Evolutionary conservation across 2,329 filamentous ascomycete genomes (phyloP).

Genomic region (Fusarium cyanostomum): DNA sequence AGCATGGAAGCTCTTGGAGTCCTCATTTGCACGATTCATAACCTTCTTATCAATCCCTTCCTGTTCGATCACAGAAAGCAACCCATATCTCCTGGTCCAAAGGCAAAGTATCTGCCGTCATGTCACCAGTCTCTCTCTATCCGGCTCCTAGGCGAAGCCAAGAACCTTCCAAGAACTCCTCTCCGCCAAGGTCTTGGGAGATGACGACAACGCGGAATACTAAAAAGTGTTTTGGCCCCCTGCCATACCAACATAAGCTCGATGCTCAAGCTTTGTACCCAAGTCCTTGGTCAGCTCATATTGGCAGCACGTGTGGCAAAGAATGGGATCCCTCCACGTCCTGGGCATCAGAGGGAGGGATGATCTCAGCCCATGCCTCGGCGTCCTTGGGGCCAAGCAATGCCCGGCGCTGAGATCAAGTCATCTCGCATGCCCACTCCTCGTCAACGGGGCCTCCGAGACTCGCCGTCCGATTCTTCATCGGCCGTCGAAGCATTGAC

Average conservation of each 20-base stretch:
- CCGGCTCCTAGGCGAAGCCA: conserved; percentile 10
- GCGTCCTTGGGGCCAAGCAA: not conserved
- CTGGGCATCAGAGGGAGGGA: not conserved
- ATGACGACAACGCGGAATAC: conserved; percentile 38
- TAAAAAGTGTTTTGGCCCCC: not conserved
- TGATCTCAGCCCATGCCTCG: conserved; percentile 6
- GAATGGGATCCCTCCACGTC: too few species aligned
- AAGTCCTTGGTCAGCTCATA: conserved; percentile 26
- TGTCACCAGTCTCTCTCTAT: not conserved
- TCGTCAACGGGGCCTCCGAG: not conserved
- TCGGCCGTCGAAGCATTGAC: not conserved
- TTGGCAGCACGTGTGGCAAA: too few species aligned
- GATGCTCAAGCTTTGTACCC: conserved; percentile 38
- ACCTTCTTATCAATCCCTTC: not conserved
- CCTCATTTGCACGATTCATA: too few species aligned
- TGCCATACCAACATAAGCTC: conserved; percentile 26
- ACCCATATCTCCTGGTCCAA: not conserved
- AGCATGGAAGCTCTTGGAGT: too few species aligned
- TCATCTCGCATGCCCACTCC: conserved; percentile 3
- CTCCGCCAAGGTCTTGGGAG: conserved; percentile 39
- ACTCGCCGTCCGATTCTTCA: too few species aligned
- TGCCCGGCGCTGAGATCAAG: conserved; percentile 4
- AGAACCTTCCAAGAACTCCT: conserved; percentile 18
- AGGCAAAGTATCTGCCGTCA: not conserved
- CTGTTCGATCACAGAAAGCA: not conserved